These are phyloP conservation scores for Bryopsis sp. DNA, from an alignment of 139 green algal species.

Conservation along the genomic window DNA sequence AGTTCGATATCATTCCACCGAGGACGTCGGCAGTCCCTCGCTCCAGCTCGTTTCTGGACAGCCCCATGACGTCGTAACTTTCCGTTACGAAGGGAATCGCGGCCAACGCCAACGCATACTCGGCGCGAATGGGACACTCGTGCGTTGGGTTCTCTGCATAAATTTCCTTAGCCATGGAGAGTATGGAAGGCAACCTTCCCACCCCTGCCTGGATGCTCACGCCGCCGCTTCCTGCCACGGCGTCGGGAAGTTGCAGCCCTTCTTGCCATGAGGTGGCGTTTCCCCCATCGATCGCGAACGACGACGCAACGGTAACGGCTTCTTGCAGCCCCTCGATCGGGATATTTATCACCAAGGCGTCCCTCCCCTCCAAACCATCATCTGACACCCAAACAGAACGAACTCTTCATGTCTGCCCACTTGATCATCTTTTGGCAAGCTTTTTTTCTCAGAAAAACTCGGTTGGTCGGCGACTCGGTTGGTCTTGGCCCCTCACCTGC, in stretches of 20 bases:
- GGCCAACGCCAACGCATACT: not conserved
- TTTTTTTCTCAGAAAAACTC: too few species aligned
- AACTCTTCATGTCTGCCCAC: not conserved
- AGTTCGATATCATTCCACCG: too few species aligned
- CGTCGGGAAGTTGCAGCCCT: conserved; percentile 26
- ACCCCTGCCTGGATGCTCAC: conserved; percentile 25
- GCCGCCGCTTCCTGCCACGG: conserved; percentile 20
- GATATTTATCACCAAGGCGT: not conserved
- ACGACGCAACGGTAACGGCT: conserved; percentile 18
- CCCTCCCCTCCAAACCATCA: not conserved
- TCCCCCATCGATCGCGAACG: conserved; percentile 9
- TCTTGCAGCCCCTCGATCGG: conserved; percentile 20
- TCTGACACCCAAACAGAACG: too few species aligned
- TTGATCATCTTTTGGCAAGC: too few species aligned
- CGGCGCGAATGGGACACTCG: not conserved
- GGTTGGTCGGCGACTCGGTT: too few species aligned
- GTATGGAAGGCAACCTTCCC: conserved; percentile 17
- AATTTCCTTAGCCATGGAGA: not conserved
- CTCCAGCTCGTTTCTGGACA: too few species aligned
- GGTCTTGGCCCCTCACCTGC: not conserved
- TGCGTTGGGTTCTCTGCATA: not conserved
- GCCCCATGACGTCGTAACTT: not conserved
- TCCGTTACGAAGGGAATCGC: not conserved
- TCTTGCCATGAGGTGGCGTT: not conserved
- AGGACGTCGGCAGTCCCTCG: too few species aligned